These are phyloP conservation scores for Parathielavia appendiculata DNA, from an alignment of 495 filamentous ascomycete species.

Conservation along the genomic window DNA sequence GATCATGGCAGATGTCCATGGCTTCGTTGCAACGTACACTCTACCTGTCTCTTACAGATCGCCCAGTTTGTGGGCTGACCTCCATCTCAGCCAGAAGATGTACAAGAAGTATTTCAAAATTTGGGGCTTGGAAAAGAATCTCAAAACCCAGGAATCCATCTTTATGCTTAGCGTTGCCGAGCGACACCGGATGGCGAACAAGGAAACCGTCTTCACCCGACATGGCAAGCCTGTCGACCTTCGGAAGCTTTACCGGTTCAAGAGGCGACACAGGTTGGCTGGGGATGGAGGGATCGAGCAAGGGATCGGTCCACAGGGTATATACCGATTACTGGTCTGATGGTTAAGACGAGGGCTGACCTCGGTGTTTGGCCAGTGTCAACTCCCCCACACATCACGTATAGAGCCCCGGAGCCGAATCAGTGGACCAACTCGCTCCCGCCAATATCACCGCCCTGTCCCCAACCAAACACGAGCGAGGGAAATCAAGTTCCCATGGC, in stretches of 20 bases:
- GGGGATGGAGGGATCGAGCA: not conserved
- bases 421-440: not conserved
- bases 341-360: not conserved
- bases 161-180: slow-evolving; percentile 24
- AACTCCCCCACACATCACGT: slow-evolving; percentile 13
- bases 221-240: slow-evolving; percentile 12
- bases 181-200: slow-evolving; percentile 19
- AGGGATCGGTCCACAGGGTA: not conserved
- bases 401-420: slow-evolving; percentile 18
- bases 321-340: too few relatives aligned
- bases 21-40: slow-evolving; percentile 25
- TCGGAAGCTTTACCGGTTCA: slow-evolving; percentile 22
- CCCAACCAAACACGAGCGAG: not conserved
- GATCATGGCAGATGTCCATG: slow-evolving; percentile 19
- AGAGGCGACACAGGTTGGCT: slow-evolving; percentile 13
- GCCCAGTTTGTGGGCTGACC: not conserved
- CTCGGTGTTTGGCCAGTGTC: not conserved
- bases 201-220: slow-evolving; percentile 18
- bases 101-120: slow-evolving; percentile 29
- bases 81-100: slow-evolving; percentile 19
- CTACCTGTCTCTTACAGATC: not conserved
- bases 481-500: not conserved
- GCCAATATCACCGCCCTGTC: not conserved
- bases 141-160: slow-evolving; percentile 21
- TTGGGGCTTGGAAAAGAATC: slow-evolving; percentile 30